A percentile compares a stretch with the other conserved stretches of the same genome.
Evolutionary conservation across 768 basidiomycete species (phyloP).

Genomic region (Cystobasidiopsis lactophilus): DNA sequence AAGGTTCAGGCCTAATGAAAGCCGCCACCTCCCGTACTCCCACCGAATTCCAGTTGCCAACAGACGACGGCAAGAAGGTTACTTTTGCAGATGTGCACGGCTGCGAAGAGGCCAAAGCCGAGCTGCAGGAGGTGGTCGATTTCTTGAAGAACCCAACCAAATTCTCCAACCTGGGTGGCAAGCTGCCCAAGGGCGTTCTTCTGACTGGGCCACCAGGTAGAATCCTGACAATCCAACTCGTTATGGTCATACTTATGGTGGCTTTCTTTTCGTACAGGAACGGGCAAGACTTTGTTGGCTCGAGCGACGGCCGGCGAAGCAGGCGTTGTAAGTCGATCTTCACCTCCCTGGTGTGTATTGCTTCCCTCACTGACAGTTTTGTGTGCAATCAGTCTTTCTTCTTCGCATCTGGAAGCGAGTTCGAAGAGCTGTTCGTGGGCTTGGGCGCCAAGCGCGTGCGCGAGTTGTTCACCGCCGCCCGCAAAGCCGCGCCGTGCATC

Average conservation of each 20-base stretch:
- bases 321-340: slow-evolving; percentile 36
- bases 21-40: slow-evolving; percentile 38
- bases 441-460: slow-evolving; percentile 77
- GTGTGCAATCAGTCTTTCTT: slow-evolving; percentile 44
- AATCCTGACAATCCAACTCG: too few species aligned
- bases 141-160: slow-evolving; percentile 82
- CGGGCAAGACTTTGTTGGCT: slow-evolving; percentile 96
- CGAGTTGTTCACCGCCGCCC: slow-evolving; percentile 78
- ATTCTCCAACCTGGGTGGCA: slow-evolving; percentile 78
- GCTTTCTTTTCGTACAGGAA: slow-evolving; percentile 32
- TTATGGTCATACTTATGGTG: too few species aligned
- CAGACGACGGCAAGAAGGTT: slow-evolving; percentile 45
- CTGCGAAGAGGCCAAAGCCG: slow-evolving; percentile 88
- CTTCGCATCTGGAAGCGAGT: slow-evolving; percentile 87
- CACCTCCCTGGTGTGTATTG: neutral
- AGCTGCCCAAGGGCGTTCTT: slow-evolving; percentile 78
- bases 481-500: slow-evolving; percentile 89
- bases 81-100: slow-evolving; percentile 93
- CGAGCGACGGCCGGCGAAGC: slow-evolving; percentile 94
- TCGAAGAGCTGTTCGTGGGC: slow-evolving; percentile 86
- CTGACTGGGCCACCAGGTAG: slow-evolving; percentile 27
- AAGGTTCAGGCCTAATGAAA: slow-evolving; percentile 83
- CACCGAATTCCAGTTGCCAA: slow-evolving; percentile 24
- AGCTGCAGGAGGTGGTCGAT: slow-evolving; percentile 29
- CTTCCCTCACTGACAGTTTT: neutral